Evolutionary conservation across 208 protist species (phyloP).

Genomic region (Wallacemonas rigidus): DNA sequence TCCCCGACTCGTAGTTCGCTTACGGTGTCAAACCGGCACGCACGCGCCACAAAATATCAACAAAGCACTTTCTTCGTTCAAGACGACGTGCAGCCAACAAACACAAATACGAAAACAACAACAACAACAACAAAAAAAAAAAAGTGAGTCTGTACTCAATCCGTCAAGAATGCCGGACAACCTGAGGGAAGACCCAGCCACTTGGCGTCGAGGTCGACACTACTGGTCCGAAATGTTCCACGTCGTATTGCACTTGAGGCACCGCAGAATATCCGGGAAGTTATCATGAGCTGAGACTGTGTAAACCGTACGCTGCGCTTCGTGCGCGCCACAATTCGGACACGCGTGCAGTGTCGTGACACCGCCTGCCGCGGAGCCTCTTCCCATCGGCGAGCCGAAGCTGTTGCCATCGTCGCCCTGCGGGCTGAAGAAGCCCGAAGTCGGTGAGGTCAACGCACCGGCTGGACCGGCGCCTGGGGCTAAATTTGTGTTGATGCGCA

Average conservation of each 20-base stretch:
- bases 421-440: conserved; percentile 16
- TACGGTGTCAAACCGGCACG: not conserved
- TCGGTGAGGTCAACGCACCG: conserved; percentile 33
- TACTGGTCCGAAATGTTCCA: conserved; percentile 69
- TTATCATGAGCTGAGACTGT: conserved; percentile 78
- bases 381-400: conserved; percentile 15
- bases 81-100: not conserved
- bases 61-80: too few species aligned
- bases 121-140: not conserved
- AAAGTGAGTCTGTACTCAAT: not conserved
- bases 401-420: conserved; percentile 6
- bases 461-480: not conserved
- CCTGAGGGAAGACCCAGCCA: not conserved
- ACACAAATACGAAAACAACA: not conserved
- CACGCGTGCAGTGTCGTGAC: conserved; percentile 68
- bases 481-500: conserved; percentile 11
- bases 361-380: conserved; percentile 1
- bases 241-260: conserved; percentile 59
- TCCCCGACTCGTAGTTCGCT: not conserved
- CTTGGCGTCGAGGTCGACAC: not conserved
- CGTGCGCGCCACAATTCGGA: conserved; percentile 61
- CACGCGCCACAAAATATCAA: too few species aligned
- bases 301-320: conserved; percentile 68
- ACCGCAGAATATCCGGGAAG: conserved; percentile 65
- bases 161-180: too few species aligned